Evolutionary conservation across 768 basidiomycete species (phyloP).

Genomic region (Hydnomerulius pinastri): DNA sequence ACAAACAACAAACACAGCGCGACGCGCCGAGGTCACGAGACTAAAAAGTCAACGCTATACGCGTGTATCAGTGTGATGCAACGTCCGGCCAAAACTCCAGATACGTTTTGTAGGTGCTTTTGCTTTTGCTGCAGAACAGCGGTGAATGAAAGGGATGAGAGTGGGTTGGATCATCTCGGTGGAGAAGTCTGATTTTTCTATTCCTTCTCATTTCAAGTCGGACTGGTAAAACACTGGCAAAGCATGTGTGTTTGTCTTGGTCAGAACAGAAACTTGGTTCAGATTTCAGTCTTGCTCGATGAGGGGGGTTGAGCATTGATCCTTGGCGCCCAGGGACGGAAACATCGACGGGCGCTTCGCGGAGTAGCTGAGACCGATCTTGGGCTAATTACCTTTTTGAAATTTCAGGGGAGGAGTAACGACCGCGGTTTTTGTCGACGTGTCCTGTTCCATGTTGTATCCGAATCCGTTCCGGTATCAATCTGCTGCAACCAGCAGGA

Average conservation of each 20-base stretch:
- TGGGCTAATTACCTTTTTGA: no score
- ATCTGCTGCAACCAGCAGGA: background rate
- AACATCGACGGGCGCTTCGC: background rate
- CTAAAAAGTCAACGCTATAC: slow-evolving; percentile 17
- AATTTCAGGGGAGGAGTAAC: no score
- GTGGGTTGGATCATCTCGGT: background rate
- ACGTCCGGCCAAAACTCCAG: no score
- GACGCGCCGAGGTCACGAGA: slow-evolving; percentile 33
- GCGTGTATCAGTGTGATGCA: background rate
- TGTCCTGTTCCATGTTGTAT: background rate
- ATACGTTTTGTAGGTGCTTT: no score
- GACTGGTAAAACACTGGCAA: background rate
- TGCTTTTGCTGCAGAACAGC: background rate
- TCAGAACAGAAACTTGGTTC: background rate
- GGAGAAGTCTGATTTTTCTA: background rate
- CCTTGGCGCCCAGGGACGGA: no score
- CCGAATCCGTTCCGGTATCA: background rate
- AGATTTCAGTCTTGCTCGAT: background rate
- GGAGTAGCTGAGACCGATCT: no score
- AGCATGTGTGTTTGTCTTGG: background rate
- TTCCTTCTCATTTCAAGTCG: background rate
- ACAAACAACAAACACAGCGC: slow-evolving; percentile 14
- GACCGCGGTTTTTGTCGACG: background rate
- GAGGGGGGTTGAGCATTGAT: no score
- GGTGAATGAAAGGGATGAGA: background rate